A percentile compares a stretch with the other conserved stretches of the same genome.
Conservation (phyloP, 176 grass and related monocot species). For the Oryza rufipogon region DNA sequence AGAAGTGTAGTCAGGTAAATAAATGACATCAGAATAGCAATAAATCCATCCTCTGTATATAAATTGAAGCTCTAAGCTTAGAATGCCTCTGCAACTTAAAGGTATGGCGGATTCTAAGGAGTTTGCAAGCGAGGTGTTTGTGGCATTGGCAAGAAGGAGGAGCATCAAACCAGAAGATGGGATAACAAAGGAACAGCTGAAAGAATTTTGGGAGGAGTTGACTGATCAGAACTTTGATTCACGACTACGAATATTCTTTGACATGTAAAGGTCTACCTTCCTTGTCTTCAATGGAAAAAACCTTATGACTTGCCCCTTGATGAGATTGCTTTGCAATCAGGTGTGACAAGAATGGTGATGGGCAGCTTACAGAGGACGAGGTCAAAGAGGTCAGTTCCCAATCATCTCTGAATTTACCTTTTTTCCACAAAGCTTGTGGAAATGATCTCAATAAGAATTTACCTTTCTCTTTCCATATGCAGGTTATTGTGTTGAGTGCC, state of each 20-base stretch:
- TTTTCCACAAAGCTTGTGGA: neutral
- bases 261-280: constrained; percentile 66
- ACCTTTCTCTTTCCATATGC: neutral
- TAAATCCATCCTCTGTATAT: neutral
- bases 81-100: constrained; percentile 29
- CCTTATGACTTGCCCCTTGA: neutral
- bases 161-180: constrained; percentile 61
- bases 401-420: neutral
- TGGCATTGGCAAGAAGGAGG: constrained; percentile 66
- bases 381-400: constrained; percentile 67
- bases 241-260: constrained; percentile 85
- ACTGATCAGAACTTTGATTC: constrained; percentile 93
- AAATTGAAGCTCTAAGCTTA: neutral
- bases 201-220: constrained; percentile 95
- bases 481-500: constrained; percentile 88
- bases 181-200: constrained; percentile 71
- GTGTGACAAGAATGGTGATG: constrained; percentile 97
- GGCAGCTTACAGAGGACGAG: constrained; percentile 87
- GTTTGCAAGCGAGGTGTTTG: constrained; percentile 79
- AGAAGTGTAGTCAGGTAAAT: neutral
- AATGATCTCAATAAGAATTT: neutral
- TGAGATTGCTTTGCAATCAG: constrained; percentile 40
- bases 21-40: neutral
- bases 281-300: neutral
- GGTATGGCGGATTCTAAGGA: constrained; percentile 97